Evolutionary conservation across 2,329 filamentous ascomycete genomes (phyloP).

Genomic region (Phialemoniopsis sp.): DNA sequence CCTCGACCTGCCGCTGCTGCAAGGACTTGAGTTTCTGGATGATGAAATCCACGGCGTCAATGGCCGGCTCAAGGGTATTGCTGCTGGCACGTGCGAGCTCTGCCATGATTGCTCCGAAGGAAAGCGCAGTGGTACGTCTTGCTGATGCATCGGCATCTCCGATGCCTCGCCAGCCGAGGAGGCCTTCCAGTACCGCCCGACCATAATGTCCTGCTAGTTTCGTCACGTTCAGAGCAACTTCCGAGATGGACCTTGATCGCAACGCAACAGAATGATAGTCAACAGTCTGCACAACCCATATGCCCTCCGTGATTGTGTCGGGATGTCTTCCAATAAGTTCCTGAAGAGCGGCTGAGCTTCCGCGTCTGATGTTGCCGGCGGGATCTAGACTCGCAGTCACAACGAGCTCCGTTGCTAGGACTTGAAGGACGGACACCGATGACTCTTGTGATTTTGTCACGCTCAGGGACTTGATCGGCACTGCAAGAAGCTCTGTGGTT

Average conservation of each 20-base stretch:
- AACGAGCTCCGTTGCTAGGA: constrained; percentile 77
- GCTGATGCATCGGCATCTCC: constrained; percentile 72
- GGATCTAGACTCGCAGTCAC: constrained; percentile 82
- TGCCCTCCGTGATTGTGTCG: constrained; percentile 76
- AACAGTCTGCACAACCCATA: constrained; percentile 80
- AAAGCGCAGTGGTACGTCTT: constrained; percentile 65
- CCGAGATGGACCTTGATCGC: constrained; percentile 74
- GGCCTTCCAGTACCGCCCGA: constrained; percentile 61
- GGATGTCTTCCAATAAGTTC: constrained; percentile 92
- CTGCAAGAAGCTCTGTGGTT: constrained; percentile 67
- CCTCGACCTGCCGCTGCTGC: constrained; percentile 58
- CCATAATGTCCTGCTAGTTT: constrained; percentile 66
- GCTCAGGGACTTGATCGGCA: constrained; percentile 45
- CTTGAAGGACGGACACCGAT: constrained; percentile 59
- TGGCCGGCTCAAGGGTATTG: constrained; percentile 18
- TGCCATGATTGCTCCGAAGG: constrained; percentile 58
- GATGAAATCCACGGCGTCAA: constrained; percentile 34
- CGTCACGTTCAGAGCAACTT: constrained; percentile 68
- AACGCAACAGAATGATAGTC: constrained; percentile 93
- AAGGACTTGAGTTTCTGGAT: constrained; percentile 39
- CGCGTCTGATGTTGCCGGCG: constrained; percentile 87
- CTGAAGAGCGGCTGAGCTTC: constrained; percentile 88
- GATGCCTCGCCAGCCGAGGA: constrained; percentile 86
- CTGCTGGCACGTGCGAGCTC: constrained; percentile 23
- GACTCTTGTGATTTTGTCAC: constrained; percentile 29